phyloP scores from a whole-genome alignment of 2,329 filamentous ascomycete species.

The Knoxdaviesia capensis region DNA sequence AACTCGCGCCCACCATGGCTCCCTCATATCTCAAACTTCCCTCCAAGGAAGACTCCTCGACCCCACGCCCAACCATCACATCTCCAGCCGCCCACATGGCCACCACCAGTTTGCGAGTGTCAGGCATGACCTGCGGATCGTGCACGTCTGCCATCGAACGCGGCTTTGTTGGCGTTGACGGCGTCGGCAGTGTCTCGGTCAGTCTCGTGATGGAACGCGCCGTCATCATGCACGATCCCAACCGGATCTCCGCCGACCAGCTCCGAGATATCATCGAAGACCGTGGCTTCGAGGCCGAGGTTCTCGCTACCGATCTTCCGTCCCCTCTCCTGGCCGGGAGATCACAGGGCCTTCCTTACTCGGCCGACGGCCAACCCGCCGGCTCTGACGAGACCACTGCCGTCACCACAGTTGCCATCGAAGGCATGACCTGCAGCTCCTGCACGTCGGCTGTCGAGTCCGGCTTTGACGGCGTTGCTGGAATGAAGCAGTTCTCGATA shows the following conservation, averaged over 20 bases:
- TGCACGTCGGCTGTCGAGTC: conserved; percentile 74
- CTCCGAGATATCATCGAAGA: conserved; percentile 80
- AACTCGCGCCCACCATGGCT: conserved; percentile 20
- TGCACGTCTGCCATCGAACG: conserved; percentile 92
- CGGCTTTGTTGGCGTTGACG: conserved; percentile 65
- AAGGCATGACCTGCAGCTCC: conserved; percentile 82
- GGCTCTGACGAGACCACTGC: conserved; percentile 14
- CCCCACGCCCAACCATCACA: conserved; percentile 11
- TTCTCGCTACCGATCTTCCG: conserved; percentile 64
- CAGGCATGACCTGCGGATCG: conserved; percentile 83
- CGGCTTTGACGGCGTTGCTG: conserved; percentile 54
- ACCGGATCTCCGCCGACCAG: conserved; percentile 50
- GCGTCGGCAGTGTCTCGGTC: conserved; percentile 72
- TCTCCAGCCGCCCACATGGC: conserved; percentile 46
- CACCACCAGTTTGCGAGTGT: conserved; percentile 77
- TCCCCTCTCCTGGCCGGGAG: conserved; percentile 19
- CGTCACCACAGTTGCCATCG: conserved; percentile 59
- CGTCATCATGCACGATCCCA: conserved; percentile 77
- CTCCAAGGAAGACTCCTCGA: conserved; percentile 14
- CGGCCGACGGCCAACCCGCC: conserved; percentile 11
- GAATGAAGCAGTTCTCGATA: conserved; percentile 59
- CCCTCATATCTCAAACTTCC: conserved; percentile 28
- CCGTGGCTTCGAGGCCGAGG: conserved; percentile 73
- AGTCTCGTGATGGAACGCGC: conserved; percentile 90
- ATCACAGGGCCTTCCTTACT: not conserved